These are phyloP conservation scores for Spinacia oleracea DNA, from an alignment of 179 eudicot species.

Conservation along the genomic window DNA sequence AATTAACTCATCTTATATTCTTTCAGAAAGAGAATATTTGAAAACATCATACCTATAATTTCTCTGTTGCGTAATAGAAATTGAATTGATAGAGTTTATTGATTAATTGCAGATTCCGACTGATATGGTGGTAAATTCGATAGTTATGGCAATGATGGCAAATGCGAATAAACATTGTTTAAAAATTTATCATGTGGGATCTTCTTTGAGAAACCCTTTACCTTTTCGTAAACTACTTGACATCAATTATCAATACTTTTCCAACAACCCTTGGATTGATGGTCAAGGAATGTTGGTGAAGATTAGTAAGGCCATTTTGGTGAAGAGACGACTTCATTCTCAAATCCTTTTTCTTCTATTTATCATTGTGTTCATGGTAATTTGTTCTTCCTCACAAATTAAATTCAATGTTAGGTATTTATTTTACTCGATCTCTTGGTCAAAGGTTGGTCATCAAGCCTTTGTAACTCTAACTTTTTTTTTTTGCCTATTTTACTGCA, in stretches of 20 bases:
- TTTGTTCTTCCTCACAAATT: neutral
- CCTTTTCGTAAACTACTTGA: neutral
- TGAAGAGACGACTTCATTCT: neutral
- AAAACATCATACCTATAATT: no score
- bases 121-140: constrained; percentile 68
- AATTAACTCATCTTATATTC: no score
- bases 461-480: no score
- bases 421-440: no score
- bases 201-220: constrained; percentile 47
- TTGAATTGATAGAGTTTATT: neutral
- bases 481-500: neutral
- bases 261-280: constrained; percentile 8
- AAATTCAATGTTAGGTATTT: neutral
- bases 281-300: neutral
- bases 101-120: constrained; percentile 65
- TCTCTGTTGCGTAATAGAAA: neutral
- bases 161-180: constrained; percentile 35
- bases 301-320: neutral
- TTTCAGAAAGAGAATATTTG: no score
- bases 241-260: constrained; percentile 3
- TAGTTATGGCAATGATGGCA: constrained; percentile 51
- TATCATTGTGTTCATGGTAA: neutral
- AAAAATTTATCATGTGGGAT: constrained; percentile 53
- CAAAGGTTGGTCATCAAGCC: no score
- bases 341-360: neutral